Base-by-base conservation (phyloP, 495 filamentous ascomycete species). In the Aspergillus funiculosus region DNA sequence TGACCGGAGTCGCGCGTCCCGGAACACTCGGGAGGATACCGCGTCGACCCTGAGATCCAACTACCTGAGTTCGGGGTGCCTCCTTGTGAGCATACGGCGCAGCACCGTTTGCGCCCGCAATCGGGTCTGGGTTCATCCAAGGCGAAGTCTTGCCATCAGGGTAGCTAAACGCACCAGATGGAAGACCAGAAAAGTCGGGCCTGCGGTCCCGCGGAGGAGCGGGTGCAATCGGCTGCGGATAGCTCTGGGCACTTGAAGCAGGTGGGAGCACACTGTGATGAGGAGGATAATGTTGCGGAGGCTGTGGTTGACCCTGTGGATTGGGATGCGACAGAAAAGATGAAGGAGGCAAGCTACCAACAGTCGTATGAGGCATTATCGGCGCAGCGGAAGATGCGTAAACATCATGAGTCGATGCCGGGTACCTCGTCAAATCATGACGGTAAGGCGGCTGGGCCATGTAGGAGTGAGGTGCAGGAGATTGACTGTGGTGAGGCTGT, bases 11-110 rank as follows among this genome's bases (percentile, higher is more conserved):
- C 19, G 78, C 71, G 47, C 87, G 77, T 46, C 89, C 88, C 20
- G 87, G 86, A 51, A 89, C 85, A 56, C 87, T 94, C n/a, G 90
- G 88, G 39, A 95, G 67, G 29, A 94, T 89, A 5, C 89, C 89
- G 46, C 89, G 76, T 18, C 89, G 80, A 24, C 89, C 89, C 69
- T 95, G 89, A 32, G 88, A 91, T 8, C 89, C 89, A 26, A 95
- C 89, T 22, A 95, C 89, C 64, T 94, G 89, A 3, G 85, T 88
- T 2, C 87, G 87, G 51, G 81, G 79, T 22, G 70, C 64, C 44
- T 82, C 77, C 54, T 69, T 69, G 13, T 61, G 51, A 34, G 54
- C 67, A 42, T 71, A 68, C 1, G 64, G 61, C 14, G 65, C 60
- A 20, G 51, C 52, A 41, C 69, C 69, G 32, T 73, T 73, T 15